These are phyloP conservation scores for Castanea mollissima DNA, from an alignment of 306 rosid species.

Conservation along the genomic window DNA sequence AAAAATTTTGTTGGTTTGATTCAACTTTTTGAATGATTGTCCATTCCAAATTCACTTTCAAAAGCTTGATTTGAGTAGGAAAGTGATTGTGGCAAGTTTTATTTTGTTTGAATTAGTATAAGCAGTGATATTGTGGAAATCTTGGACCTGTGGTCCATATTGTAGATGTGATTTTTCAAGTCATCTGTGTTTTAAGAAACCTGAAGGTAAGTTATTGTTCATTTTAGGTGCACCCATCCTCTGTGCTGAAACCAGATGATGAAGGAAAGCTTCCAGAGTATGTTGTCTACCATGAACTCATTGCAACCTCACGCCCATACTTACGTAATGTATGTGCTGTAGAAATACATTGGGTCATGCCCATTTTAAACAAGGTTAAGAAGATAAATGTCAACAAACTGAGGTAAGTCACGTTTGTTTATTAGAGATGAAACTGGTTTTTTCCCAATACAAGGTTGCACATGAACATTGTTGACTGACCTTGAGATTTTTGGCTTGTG, in stretches of 20 bases:
- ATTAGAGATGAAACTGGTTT: background rate
- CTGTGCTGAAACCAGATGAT: conserved; percentile 61
- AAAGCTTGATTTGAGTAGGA: conserved; percentile 4
- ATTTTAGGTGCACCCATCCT: conserved; percentile 84
- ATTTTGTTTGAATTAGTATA: conserved; percentile 5
- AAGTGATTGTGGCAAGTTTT: background rate
- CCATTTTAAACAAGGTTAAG: conserved; percentile 71
- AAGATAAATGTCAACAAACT: conserved; percentile 63
- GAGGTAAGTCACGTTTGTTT: conserved; percentile 47
- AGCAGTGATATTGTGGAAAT: conserved; percentile 18
- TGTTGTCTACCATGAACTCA: conserved; percentile 85
- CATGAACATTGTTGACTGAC: conserved; percentile 19
- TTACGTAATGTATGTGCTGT: conserved; percentile 82
- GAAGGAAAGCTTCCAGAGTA: conserved; percentile 86
- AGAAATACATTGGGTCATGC: conserved; percentile 69
- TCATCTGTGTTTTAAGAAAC: conserved; percentile 5
- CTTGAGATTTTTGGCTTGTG: conserved; percentile 20
- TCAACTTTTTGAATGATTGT: conserved; percentile 17
- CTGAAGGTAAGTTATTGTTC: conserved; percentile 20
- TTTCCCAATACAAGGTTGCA: conserved; percentile 8
- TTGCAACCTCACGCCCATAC: conserved; percentile 81
- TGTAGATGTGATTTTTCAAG: conserved; percentile 13
- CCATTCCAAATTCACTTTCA: conserved; percentile 1
- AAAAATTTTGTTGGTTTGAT: conserved; percentile 8
- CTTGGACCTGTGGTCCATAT: conserved; percentile 10